phyloP scores from a whole-genome alignment of 1,139 yeast species.

The Debaryomycetaceae sp. region DNA sequence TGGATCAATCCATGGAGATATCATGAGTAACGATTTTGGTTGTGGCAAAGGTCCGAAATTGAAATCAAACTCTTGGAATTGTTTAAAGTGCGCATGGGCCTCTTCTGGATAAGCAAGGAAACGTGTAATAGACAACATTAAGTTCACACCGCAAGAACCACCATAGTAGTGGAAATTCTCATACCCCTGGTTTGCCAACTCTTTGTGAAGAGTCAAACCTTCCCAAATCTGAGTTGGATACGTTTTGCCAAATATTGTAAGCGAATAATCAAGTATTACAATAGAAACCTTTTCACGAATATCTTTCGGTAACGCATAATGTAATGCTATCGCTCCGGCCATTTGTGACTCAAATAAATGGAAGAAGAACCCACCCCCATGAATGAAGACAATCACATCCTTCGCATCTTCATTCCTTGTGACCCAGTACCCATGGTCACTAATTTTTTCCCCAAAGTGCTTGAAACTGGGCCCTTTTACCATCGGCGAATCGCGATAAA shows the following conservation, averaged over 20 bases:
- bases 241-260: conserved; percentile 22
- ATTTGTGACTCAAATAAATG: conserved; percentile 27
- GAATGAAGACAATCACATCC: conserved; percentile 20
- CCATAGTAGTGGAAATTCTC: conserved; percentile 36
- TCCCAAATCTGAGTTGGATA: conserved; percentile 44
- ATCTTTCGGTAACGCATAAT: conserved; percentile 20
- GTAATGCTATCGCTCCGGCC: conserved; percentile 21
- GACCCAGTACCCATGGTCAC: conserved; percentile 26
- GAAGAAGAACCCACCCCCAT: conserved; percentile 45
- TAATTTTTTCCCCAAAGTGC: conserved; percentile 24
- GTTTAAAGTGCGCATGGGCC: conserved; percentile 17
- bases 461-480: conserved; percentile 8
- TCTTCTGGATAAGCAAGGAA: conserved; percentile 33
- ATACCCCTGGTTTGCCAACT: conserved; percentile 26
- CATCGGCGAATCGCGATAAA: conserved; percentile 12
- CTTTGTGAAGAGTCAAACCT: conserved; percentile 24
- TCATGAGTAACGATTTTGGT: conserved; percentile 30
- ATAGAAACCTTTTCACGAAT: conserved; percentile 21
- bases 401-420: conserved; percentile 4
- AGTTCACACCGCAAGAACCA: conserved; percentile 49
- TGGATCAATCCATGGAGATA: conserved; percentile 47
- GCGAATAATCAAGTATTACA: conserved; percentile 38
- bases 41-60: conserved; percentile 15
- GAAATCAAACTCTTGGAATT: conserved; percentile 19
- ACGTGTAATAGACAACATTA: conserved; percentile 31